Evolutionary conservation across 2,329 filamentous ascomycete species (phyloP), one percentile per base, ranked within the genome.

Genomic region (Fusarium acutatum): DNA sequence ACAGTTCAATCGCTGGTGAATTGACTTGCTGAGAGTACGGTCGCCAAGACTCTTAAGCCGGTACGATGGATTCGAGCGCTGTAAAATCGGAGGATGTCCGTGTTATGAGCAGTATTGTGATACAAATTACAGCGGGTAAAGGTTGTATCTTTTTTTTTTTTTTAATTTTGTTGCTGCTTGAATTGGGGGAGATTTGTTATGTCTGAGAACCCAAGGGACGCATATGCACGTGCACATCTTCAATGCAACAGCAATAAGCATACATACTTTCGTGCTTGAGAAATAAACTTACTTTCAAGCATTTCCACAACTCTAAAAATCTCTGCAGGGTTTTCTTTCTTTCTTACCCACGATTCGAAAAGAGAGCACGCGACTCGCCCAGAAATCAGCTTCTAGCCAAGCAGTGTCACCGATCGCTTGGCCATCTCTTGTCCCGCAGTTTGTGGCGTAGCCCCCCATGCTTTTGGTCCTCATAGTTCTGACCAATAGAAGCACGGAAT

Each of bases 291-390:
- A 67, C 49, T 58, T 57, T 41, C 35, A 30, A 59, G 17, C 30
- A n/a, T 52, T 60, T 37, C 14, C 22, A 10, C 26, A 66, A 50
- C 41, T 43, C 38, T 67, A 67, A 67, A 64, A 35, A 22, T 18
- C 35, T 50, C n/a, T 67, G 52, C 64, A 67, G 37, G 58, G 47
- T 37, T n/a, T 7, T 26, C 22, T 14, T 7, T 5, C 11, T 6
- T 5, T 22, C 37, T 30, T 14, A 34, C 37, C 56, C 56, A 59
- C 56, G 56, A 28, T 35, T 35, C 11, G 41, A 49, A 59, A 59
- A 58, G 52, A 43, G 49, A 40, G 64, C 65, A 69, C 65, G 65
- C 66, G 64, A 69, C 64, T 67, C 35, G 67, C 67, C 67, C 49
- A 69, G 67, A 46, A 52, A 14, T 69, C 67, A 69, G 67, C 65